Evolutionary conservation across 257 asterid genomes (phyloP).

Genomic region (Datura wrightii): DNA sequence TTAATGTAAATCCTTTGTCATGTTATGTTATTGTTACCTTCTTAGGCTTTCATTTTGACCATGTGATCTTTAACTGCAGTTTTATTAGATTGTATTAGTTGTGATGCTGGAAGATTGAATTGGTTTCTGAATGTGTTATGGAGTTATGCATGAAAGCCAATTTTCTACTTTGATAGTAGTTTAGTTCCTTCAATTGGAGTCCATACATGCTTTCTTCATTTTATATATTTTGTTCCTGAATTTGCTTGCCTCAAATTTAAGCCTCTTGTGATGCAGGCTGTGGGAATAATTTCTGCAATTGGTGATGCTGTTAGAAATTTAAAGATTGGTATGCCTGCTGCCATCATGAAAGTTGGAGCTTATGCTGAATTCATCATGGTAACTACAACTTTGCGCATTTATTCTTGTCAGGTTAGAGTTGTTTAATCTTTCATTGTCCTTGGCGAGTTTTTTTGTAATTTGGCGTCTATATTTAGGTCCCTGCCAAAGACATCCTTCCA

Average conservation of each 20-base stretch:
- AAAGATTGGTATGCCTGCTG: conserved; percentile 92
- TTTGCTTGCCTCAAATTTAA: conserved; percentile 25
- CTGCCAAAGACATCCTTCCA: conserved; percentile 83
- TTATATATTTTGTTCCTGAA: background rate
- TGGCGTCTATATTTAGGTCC: conserved; percentile 57
- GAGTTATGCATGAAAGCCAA: background rate
- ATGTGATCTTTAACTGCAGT: background rate
- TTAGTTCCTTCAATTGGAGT: background rate
- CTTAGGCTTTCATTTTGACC: background rate
- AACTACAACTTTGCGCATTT: conserved; percentile 18
- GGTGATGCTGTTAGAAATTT: conserved; percentile 86
- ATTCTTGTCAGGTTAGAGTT: background rate
- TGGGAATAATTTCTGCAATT: conserved; percentile 86
- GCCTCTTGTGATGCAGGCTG: conserved; percentile 65
- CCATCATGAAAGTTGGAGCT: conserved; percentile 87
- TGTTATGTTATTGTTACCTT: conserved; percentile 7
- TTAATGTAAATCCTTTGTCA: conserved; percentile 21
- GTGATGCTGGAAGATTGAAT: conserved; percentile 17
- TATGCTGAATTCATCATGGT: conserved; percentile 89
- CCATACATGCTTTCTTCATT: background rate
- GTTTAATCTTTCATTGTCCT: conserved; percentile 4
- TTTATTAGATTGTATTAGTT: background rate
- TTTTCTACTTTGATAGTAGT: background rate
- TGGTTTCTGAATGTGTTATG: background rate
- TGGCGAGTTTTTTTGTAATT: conserved; percentile 26